Conservation (phyloP, 2,329 filamentous ascomycete genomes). For the Trichoderma sp. region DNA sequence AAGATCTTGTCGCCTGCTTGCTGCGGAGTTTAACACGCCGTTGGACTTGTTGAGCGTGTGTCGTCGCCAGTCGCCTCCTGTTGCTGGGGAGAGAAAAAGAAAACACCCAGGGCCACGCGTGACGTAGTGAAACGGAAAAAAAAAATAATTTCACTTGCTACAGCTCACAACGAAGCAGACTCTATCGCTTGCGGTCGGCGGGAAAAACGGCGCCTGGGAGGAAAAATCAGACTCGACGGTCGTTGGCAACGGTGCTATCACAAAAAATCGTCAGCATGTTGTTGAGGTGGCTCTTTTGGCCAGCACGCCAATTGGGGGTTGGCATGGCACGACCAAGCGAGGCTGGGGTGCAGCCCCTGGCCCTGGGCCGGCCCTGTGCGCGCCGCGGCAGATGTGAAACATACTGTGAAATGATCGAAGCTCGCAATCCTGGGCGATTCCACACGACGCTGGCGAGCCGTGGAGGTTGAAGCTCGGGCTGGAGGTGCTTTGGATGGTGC, state of each 20-base stretch:
- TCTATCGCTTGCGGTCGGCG: constrained; percentile 18
- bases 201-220: neutral
- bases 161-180: neutral
- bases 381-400: constrained; percentile 22
- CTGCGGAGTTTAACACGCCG: constrained; percentile 12
- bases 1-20: constrained; percentile 6
- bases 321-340: constrained; percentile 28
- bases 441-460: constrained; percentile 33
- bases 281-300: constrained; percentile 26
- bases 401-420: constrained; percentile 26
- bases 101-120: constrained; percentile 9
- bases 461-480: constrained; percentile 31
- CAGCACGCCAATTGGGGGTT: constrained; percentile 28
- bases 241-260: constrained; percentile 17
- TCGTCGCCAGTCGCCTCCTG: constrained; percentile 14
- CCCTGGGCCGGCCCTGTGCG: constrained; percentile 11
- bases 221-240: constrained; percentile 7
- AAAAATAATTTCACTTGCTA: neutral
- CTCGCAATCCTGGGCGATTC: constrained; percentile 33
- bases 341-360: constrained; percentile 16
- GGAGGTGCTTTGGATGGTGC: constrained; percentile 36
- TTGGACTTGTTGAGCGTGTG: neutral
- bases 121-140: neutral
- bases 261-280: constrained; percentile 26
- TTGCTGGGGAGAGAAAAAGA: constrained; percentile 1